These are phyloP conservation scores for Glaciozyma martinii DNA, from an alignment of 768 basidiomycete genomes.

Conservation along the genomic window DNA sequence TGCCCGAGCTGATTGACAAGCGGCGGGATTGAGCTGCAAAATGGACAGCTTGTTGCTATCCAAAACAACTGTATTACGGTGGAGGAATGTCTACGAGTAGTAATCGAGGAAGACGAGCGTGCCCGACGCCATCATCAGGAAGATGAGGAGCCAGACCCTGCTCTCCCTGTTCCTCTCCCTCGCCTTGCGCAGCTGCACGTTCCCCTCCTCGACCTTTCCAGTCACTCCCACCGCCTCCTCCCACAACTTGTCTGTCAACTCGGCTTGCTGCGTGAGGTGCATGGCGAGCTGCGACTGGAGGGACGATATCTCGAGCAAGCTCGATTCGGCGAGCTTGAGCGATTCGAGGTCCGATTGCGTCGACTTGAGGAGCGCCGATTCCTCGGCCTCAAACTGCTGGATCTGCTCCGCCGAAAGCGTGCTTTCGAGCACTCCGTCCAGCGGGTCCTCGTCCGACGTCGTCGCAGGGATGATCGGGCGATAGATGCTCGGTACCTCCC, in stretches of 20 bases:
- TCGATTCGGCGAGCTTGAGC: conserved; percentile 83
- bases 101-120: conserved; percentile 88
- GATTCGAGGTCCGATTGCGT: conserved; percentile 80
- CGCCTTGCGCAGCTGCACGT: conserved; percentile 80
- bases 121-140: conserved; percentile 82
- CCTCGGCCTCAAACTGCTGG: conserved; percentile 86
- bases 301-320: conserved; percentile 82
- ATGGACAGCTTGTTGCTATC: no score
- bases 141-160: conserved; percentile 78
- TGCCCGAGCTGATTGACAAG: not conserved
- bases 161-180: conserved; percentile 76
- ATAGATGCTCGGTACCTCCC: conserved; percentile 27
- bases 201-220: conserved; percentile 77
- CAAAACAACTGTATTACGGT: not conserved
- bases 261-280: conserved; percentile 80
- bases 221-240: conserved; percentile 87
- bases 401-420: conserved; percentile 81
- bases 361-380: conserved; percentile 69
- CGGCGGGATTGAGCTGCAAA: not conserved
- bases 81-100: conserved; percentile 43
- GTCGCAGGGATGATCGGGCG: conserved; percentile 30
- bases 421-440: conserved; percentile 56
- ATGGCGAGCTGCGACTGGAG: conserved; percentile 84
- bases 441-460: conserved; percentile 47
- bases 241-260: conserved; percentile 84